phyloP scores from a whole-genome alignment of 768 basidiomycete genomes.

The Russula ochroleuca region DNA sequence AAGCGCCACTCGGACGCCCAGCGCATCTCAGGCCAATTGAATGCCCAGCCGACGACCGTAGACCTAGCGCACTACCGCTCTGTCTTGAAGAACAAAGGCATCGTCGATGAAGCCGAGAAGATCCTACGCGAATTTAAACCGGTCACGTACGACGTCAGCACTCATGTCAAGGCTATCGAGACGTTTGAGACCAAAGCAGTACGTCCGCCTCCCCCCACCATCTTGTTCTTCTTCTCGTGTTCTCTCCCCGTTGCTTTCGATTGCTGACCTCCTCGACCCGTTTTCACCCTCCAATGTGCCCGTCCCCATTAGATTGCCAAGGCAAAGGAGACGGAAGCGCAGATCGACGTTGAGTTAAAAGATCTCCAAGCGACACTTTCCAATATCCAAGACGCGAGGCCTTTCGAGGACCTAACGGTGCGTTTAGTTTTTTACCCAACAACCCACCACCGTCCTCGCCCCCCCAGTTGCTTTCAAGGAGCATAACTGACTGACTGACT shows the following conservation, averaged over 20 bases:
- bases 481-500: not conserved
- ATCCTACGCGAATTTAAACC: conserved; percentile 86
- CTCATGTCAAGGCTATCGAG: conserved; percentile 92
- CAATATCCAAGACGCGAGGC: conserved; percentile 96
- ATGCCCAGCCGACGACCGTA: conserved; percentile 72
- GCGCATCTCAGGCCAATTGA: conserved; percentile 58
- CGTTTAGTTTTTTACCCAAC: conserved; percentile 34
- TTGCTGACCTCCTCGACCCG: not conserved
- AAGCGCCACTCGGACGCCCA: conserved; percentile 91
- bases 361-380: conserved; percentile 89
- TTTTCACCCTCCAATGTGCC: not conserved
- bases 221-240: not conserved
- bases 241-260: not conserved
- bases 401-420: conserved; percentile 95
- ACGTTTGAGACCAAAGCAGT: conserved; percentile 97
- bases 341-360: conserved; percentile 88
- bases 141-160: conserved; percentile 83
- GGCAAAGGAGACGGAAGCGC: conserved; percentile 82
- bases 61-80: conserved; percentile 91
- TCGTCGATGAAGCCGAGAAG: conserved; percentile 93
- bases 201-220: conserved; percentile 35
- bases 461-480: no score
- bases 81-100: conserved; percentile 84
- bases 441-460: no score
- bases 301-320: conserved; percentile 60